Conservation (phyloP, 208 protist species). For the Crithidia sp. region DNA sequence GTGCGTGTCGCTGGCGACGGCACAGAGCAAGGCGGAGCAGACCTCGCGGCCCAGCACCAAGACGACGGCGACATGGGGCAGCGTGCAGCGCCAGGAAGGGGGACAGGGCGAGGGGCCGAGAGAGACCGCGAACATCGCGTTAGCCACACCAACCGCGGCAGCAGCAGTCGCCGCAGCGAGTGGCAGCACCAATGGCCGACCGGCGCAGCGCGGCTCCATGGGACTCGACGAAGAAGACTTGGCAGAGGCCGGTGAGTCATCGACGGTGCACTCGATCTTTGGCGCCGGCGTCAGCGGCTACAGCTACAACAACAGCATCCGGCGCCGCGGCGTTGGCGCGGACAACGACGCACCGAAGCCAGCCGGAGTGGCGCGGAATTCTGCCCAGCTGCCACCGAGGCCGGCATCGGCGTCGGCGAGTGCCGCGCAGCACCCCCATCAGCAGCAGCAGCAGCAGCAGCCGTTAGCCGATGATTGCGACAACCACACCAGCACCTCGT, state of each 20-base stretch:
- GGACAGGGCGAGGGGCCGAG: neutral
- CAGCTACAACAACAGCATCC: neutral
- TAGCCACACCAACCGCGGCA: neutral
- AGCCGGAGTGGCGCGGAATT: neutral
- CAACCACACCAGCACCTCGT: neutral
- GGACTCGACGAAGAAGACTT: neutral
- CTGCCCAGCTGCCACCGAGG: neutral
- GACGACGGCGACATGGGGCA: neutral
- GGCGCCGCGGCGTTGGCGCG: neutral
- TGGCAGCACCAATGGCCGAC: neutral
- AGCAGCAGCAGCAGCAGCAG: neutral
- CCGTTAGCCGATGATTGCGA: neutral
- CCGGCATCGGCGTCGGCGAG: constrained; percentile 5
- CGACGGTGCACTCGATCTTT: constrained; percentile 4
- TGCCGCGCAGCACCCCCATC: constrained; percentile 4
- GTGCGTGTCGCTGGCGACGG: constrained; percentile 9
- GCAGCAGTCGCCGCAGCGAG: neutral
- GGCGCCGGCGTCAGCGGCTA: neutral
- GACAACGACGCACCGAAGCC: neutral
- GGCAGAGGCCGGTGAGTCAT: neutral
- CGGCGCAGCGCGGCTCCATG: too few relatives aligned
- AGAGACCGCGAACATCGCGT: neutral
- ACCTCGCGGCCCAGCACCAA: neutral
- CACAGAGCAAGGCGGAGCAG: neutral
- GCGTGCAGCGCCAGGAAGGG: neutral